A percentile compares a stretch with the other conserved stretches of the same genome.
Conservation (phyloP, 495 filamentous ascomycete species). For the Haplographium delicatum region DNA sequence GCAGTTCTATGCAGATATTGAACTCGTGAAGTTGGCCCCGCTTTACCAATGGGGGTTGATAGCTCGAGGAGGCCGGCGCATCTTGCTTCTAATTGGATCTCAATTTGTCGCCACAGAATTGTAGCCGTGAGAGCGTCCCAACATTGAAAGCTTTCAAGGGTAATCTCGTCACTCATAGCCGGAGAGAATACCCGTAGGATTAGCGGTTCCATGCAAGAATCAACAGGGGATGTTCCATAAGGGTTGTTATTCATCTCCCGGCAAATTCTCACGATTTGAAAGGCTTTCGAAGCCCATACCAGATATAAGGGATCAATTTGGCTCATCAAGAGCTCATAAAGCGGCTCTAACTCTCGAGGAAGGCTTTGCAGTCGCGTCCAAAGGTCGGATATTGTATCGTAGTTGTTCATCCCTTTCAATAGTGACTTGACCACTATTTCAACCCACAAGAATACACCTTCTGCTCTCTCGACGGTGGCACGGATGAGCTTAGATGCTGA, state of each 20-base stretch:
- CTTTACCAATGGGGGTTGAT: not conserved
- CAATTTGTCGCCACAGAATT: not conserved
- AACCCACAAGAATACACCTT: slow-evolving; percentile 37
- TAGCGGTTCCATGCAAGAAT: not conserved
- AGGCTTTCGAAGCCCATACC: slow-evolving; percentile 4
- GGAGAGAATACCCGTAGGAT: not conserved
- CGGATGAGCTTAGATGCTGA: slow-evolving; percentile 7
- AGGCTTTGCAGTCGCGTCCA: not conserved
- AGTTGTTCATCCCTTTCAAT: slow-evolving; percentile 6
- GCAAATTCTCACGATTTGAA: slow-evolving; percentile 6
- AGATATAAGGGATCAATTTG: slow-evolving; percentile 5
- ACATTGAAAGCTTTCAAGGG: not conserved
- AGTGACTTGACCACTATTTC: slow-evolving; percentile 21
- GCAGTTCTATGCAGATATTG: slow-evolving; percentile 12
- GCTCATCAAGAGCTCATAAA: slow-evolving; percentile 13
- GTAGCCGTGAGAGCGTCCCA: not conserved
- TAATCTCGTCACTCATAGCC: slow-evolving; percentile 1
- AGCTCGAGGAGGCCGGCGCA: slow-evolving; percentile 16
- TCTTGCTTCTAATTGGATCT: slow-evolving; percentile 1
- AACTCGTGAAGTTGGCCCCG: not conserved
- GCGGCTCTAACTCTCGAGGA: slow-evolving; percentile 8
- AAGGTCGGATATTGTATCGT: slow-evolving; percentile 6
- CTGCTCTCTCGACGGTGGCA: slow-evolving; percentile 28
- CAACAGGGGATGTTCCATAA: not conserved
- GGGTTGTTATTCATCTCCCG: not conserved